Base-by-base conservation (phyloP, 352 stramenopile species). In the Pythium grandisporangium region DNA sequence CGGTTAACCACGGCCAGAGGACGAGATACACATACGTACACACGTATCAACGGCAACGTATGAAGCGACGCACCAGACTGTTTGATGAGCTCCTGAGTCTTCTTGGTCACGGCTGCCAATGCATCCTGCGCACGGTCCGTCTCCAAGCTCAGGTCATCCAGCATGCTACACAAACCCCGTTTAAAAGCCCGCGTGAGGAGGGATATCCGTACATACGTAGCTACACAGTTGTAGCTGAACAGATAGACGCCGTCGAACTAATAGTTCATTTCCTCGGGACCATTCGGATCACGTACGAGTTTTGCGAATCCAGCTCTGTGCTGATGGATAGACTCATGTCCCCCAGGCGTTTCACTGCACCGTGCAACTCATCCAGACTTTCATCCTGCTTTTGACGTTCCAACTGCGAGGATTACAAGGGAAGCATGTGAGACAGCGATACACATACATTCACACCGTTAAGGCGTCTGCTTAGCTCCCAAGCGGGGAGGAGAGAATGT, bases 281-380 rank as follows among this genome's bases (percentile, higher is more conserved):
- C 16, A 22, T 32, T 5, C 23, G 25, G 26, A 12, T 6, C 2
- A 54, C 61, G 44, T 58, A 92, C 78, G 60, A 62, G 53, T 92
- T 92, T 55, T 92, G 75, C 19, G 71, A 75, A 45, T 89, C 78
- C 19, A 92, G 46, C 51, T 92, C 78, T 20, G 71, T 75, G 60
- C 75, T 89, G 43, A 92, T 92, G n/a, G 65, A 80, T 19, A 82
- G 51, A 43, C 78, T 92, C 69, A 92, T 86, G 48, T 84, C 77
- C 22, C 78, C 75, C 27, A 92, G 56, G 8, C 76, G 68, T 56
- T 89, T 92, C 20, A 92, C 78, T 12, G 75, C 73, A 14, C 63
- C 69, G 42, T 87, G 73, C 43, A 92, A 58, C 48, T 87, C 59
- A 39, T 88, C 78, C 27, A 92, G 50, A 52, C 60, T 88, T 48